A percentile compares a stretch with the other conserved stretches of the same genome.
These are phyloP conservation scores for Calocybe cyanea DNA, from an alignment of 768 basidiomycete genomes.

Conservation along the genomic window DNA sequence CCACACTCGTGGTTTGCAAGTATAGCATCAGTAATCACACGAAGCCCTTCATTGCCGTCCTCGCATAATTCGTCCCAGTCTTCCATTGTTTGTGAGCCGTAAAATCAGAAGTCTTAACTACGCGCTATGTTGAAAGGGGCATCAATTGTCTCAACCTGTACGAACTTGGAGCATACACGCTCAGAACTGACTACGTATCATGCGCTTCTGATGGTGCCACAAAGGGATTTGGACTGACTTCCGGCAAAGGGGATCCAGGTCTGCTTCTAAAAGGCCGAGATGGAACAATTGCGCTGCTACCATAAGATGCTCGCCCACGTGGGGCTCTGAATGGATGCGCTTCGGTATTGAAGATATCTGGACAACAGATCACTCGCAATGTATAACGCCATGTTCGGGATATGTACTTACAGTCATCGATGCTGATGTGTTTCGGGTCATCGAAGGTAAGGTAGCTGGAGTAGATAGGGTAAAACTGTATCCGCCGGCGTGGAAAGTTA, in stretches of 20 bases:
- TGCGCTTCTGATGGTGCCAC: background rate
- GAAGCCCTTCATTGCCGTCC: too few species aligned
- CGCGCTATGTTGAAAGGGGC: too few species aligned
- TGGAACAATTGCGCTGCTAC: conserved; percentile 5
- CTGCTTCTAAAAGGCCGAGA: conserved; percentile 11
- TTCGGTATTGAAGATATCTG: conserved; percentile 69
- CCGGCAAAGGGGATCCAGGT: conserved; percentile 16
- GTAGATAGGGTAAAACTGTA: background rate
- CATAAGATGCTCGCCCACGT: conserved; percentile 25
- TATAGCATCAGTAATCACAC: too few species aligned
- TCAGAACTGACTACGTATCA: background rate
- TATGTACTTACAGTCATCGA: conserved; percentile 54
- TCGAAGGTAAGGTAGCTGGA: conserved; percentile 68
- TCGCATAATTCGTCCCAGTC: too few species aligned
- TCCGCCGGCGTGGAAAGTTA: background rate
- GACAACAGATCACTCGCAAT: background rate
- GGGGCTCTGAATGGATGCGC: conserved; percentile 63
- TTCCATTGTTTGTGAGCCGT: too few species aligned
- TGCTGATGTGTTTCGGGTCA: conserved; percentile 55
- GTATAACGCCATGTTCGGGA: background rate
- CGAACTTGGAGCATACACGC: too few species aligned
- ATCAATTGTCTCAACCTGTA: too few species aligned
- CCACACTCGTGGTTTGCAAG: too few species aligned
- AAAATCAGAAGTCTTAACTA: too few species aligned
- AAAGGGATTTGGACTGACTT: conserved; percentile 18